Base-by-base conservation (phyloP, 352 stramenopile species). In the Nothophytophthora sp. region DNA sequence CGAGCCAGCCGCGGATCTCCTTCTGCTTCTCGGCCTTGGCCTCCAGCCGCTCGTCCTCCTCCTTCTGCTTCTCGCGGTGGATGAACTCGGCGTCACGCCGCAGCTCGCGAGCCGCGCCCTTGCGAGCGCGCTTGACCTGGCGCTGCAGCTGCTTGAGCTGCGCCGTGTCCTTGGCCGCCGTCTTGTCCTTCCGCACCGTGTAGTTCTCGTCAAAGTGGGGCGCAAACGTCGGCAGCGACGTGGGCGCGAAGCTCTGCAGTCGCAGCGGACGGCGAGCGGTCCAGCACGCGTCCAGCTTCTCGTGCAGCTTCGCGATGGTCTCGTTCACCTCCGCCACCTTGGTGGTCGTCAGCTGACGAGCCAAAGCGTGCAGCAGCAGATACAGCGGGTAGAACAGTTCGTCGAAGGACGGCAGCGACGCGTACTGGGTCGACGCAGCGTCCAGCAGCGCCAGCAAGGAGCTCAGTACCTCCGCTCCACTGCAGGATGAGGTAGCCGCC, bases 51-150 rank as follows among this genome's bases (percentile, higher is more conserved):
- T 44, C 43, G 20, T 85, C 61, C 55, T 97, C 88, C 47, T 98
- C 95, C 44, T 91, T 70, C 39, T 96, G 76, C 67, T 97, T 89
- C 65, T 98, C 91, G 38, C 84, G 90, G 50, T 97, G 95, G 42
- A 99, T 70, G 62, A 99, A 98, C 44, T 88, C 80, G 47, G 78
- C 84, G 67, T 99, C 96, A 43, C 97, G 76, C 20, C 95, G 91
- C 40, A 99, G 67, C 59, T 99, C 96, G 34, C 96, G 86, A 20
- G 95, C 92, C 9, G 96, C 93, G 11, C 92, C 94, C 75, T 99
- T 99, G 55, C 96, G 86, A 44, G 98, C 96, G 28, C 96, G 90
- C 64, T 99, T 99, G 53, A 98, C 96, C 63, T 99, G 95, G 28
- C 96, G 88, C 41, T 96, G 75, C 28, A 98, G 75, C 50, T 98